phyloP scores from a whole-genome alignment of 345 rosid genomes.

The Nephelium lappaceum region DNA sequence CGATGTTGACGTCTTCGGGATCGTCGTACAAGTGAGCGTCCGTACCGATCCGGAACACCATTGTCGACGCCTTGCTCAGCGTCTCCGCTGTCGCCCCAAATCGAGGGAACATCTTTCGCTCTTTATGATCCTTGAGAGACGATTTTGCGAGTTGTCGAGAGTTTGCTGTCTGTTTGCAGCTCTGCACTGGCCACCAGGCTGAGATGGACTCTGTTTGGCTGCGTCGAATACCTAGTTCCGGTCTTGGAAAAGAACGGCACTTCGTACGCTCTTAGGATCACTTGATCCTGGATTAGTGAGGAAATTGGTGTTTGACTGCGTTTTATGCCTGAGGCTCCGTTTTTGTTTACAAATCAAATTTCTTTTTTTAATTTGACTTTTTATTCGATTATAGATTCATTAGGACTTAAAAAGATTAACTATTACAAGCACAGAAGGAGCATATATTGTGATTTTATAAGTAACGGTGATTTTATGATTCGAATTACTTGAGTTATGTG shows the following conservation, averaged over 20 bases:
- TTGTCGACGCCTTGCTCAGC: constrained; percentile 88
- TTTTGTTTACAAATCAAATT: no score
- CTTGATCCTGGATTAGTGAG: not conserved
- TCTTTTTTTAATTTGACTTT: no score
- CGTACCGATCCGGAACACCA: constrained; percentile 85
- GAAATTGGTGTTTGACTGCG: no score
- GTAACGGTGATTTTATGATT: no score
- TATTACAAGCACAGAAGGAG: no score
- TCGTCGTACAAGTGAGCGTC: constrained; percentile 98
- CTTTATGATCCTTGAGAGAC: not conserved
- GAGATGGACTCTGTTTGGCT: not conserved
- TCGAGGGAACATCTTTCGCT: constrained; percentile 55
- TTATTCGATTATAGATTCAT: no score
- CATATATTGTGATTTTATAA: no score
- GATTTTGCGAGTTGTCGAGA: not conserved
- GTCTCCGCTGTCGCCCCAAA: constrained; percentile 84
- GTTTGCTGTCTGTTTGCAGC: not conserved
- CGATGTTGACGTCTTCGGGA: constrained; percentile 89
- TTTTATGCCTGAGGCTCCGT: no score
- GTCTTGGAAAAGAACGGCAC: not conserved
- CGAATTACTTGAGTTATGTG: no score
- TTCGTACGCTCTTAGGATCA: not conserved
- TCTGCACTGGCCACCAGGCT: not conserved
- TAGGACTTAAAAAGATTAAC: no score
- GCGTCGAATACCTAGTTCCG: not conserved